A percentile compares a stretch with the other conserved stretches of the same genome.
Conservation (phyloP, 164 flowering plant species). For the Litsea cubeba region DNA sequence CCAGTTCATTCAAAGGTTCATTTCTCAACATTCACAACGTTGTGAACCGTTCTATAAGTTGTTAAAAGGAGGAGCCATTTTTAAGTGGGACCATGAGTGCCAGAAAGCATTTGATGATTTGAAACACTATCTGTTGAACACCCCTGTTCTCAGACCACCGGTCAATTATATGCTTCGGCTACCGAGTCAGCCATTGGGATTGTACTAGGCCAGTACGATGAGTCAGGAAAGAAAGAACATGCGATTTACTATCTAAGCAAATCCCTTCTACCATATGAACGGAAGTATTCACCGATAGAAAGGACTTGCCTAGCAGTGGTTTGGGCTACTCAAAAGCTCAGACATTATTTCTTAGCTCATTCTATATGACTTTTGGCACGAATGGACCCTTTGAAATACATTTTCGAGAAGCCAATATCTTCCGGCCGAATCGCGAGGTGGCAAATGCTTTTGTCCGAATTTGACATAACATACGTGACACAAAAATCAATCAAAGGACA, state of each 20-base stretch:
- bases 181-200: not conserved
- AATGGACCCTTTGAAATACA: too few species aligned
- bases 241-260: not conserved
- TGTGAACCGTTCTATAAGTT: not conserved
- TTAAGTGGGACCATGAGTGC: not conserved
- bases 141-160: not conserved
- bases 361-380: too few species aligned
- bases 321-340: too few species aligned
- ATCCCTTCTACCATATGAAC: too few species aligned
- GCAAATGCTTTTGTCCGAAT: too few species aligned
- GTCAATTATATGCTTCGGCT: not conserved
- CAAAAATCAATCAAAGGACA: too few species aligned
- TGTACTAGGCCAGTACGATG: not conserved
- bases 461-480: too few species aligned
- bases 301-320: too few species aligned
- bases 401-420: too few species aligned
- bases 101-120: not conserved
- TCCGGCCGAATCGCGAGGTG: too few species aligned
- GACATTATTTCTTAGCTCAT: too few species aligned
- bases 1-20: not conserved
- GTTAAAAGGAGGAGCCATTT: not conserved
- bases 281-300: too few species aligned
- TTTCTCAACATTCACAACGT: not conserved
- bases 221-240: not conserved
- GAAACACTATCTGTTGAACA: not conserved